A percentile compares a stretch with the other conserved stretches of the same genome.
These are phyloP conservation scores for Pythium dissimile DNA, from an alignment of 352 stramenopile species.

Conservation along the genomic window DNA sequence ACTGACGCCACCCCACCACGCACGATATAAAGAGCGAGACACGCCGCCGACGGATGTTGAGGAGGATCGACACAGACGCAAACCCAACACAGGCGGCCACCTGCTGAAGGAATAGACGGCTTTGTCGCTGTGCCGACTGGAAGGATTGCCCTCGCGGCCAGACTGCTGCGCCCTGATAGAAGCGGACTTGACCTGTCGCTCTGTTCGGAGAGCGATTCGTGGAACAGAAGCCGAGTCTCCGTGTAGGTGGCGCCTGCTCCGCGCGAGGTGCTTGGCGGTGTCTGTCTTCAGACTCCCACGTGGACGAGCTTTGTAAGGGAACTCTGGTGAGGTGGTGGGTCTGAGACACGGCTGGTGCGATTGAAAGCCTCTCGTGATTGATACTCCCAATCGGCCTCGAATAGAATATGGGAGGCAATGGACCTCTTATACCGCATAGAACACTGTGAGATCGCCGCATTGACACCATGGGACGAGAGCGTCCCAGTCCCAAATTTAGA, in stretches of 20 bases:
- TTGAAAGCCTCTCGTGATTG: constrained; percentile 1
- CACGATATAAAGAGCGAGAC: background rate
- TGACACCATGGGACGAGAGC: background rate
- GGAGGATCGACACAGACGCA: background rate
- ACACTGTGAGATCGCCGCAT: constrained; percentile 13
- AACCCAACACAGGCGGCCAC: no score
- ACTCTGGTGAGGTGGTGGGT: background rate
- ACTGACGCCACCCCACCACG: background rate
- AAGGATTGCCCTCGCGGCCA: no score
- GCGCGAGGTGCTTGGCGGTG: no score
- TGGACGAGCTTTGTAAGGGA: background rate
- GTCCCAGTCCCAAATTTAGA: background rate
- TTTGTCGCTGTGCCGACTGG: no score
- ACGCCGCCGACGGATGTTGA: background rate
- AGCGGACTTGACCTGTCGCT: no score
- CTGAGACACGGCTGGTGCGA: constrained; percentile 10
- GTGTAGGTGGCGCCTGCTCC: no score
- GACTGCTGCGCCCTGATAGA: no score
- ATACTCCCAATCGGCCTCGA: background rate
- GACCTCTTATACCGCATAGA: constrained; percentile 13
- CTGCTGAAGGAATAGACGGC: no score
- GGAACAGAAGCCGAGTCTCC: no score
- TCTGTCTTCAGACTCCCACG: constrained; percentile 10
- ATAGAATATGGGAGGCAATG: background rate
- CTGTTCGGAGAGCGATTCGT: no score